phyloP scores from a whole-genome alignment of 139 green algal genomes.

The Gonium pectorale region DNA sequence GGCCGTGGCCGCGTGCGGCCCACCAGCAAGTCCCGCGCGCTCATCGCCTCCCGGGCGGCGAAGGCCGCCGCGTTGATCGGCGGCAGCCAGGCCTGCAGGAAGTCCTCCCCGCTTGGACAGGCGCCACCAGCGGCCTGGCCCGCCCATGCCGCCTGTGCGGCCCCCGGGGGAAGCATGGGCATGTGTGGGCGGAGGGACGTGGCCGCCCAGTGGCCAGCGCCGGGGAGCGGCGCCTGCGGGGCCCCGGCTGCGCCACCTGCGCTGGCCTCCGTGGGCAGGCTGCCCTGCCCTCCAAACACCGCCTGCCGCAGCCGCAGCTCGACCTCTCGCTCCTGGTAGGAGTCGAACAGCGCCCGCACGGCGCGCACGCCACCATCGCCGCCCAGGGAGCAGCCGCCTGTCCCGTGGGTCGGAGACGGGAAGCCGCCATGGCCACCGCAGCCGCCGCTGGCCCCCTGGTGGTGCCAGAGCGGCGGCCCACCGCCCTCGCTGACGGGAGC shows the following conservation, averaged over 20 bases:
- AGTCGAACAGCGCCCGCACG: conserved; percentile 3
- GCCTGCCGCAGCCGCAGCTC: conserved; percentile 18
- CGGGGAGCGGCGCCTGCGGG: neutral
- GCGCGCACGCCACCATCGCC: neutral
- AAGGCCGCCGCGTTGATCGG: neutral
- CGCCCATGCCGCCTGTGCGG: neutral
- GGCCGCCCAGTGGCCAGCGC: neutral
- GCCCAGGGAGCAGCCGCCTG: neutral
- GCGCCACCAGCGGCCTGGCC: no score
- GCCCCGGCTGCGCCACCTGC: neutral
- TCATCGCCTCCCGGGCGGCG: neutral
- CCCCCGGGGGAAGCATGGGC: no score
- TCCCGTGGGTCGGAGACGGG: neutral
- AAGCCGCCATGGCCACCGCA: neutral
- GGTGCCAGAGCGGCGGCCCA: neutral
- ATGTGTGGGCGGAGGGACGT: neutral
- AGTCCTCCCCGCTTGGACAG: neutral
- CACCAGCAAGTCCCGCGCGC: conserved; percentile 11
- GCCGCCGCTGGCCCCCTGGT: no score
- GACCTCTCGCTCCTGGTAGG: conserved; percentile 7
- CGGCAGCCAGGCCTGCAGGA: neutral
- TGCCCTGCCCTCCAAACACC: no score
- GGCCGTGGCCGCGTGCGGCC: neutral
- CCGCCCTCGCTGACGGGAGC: neutral
- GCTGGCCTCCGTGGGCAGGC: neutral